Conservation (phyloP, 2,329 filamentous ascomycete species). For the Clarireedia monteithiana region DNA sequence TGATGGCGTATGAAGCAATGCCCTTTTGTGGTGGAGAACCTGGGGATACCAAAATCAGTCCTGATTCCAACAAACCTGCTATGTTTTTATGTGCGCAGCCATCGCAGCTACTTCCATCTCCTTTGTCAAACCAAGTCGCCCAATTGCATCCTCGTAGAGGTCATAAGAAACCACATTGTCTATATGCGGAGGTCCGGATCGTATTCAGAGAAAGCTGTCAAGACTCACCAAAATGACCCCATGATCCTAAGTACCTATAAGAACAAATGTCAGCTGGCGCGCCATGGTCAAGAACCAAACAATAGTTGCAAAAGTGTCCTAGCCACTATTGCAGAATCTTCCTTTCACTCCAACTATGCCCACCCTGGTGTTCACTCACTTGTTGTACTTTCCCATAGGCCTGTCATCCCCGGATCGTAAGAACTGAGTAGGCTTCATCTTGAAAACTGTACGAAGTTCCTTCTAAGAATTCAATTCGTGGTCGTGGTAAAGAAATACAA, state of each 20-base stretch:
- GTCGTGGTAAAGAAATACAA: not conserved
- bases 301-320: no score
- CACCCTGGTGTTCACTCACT: conserved; percentile 23
- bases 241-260: conserved; percentile 27
- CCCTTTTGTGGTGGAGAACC: conserved; percentile 55
- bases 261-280: conserved; percentile 18
- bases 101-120: not conserved
- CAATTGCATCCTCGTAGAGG: no score
- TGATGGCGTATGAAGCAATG: conserved; percentile 65
- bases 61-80: not conserved
- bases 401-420: conserved; percentile 27
- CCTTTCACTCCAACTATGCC: not conserved
- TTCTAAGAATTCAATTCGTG: conserved; percentile 2
- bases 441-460: conserved; percentile 13
- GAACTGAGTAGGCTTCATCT: conserved; percentile 29
- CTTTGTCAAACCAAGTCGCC: no score
- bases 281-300: not conserved
- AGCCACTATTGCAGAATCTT: conserved; percentile 3
- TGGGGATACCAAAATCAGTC: conserved; percentile 30
- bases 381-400: conserved; percentile 30
- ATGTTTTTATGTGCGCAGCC: not conserved
- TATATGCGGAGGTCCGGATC: not conserved
- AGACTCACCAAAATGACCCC: conserved; percentile 30
- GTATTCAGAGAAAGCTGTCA: conserved; percentile 6
- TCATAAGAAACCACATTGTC: not conserved